phyloP scores from a whole-genome alignment of 2,329 filamentous ascomycete species.

The Clathrospora elynae region DNA sequence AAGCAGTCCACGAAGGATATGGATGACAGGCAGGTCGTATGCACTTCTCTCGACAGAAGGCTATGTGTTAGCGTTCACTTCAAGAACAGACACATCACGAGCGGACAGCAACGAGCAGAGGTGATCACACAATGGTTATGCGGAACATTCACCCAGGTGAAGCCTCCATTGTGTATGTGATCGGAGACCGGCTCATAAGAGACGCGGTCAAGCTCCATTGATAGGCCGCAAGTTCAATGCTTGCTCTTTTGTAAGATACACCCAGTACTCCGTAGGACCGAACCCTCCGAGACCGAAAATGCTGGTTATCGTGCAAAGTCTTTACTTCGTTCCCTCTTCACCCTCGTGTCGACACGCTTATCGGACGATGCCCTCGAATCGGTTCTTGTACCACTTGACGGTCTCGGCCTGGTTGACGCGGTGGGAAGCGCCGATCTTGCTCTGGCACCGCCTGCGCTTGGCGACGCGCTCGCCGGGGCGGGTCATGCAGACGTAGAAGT shows the following conservation, averaged over 20 bases:
- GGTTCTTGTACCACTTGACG: constrained; percentile 95
- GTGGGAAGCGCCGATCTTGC: constrained; percentile 84
- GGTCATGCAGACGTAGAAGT: constrained; percentile 99
- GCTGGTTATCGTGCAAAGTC: constrained; percentile 45
- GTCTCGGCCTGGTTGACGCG: constrained; percentile 94
- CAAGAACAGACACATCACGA: constrained; percentile 28
- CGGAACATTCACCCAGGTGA: constrained; percentile 63
- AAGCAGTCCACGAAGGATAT: too few species aligned
- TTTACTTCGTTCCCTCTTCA: constrained; percentile 36
- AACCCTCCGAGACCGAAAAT: constrained; percentile 48
- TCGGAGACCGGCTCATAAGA: constrained; percentile 46
- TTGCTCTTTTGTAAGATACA: constrained; percentile 51
- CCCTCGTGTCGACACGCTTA: constrained; percentile 62
- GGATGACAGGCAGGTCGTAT: too few species aligned
- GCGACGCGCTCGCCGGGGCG: constrained; percentile 97
- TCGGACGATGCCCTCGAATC: constrained; percentile 98
- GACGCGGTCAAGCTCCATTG: constrained; percentile 50
- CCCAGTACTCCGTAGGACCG: constrained; percentile 47
- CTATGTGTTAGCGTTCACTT: constrained; percentile 6
- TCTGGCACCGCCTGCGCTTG: constrained; percentile 89
- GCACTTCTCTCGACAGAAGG: not conserved
- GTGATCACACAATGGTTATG: constrained; percentile 62
- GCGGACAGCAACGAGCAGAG: constrained; percentile 24
- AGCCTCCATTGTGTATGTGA: constrained; percentile 62
- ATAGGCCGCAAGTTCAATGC: constrained; percentile 53